phyloP scores from a whole-genome alignment of 306 rosid genomes.

The Vigna angularis region DNA sequence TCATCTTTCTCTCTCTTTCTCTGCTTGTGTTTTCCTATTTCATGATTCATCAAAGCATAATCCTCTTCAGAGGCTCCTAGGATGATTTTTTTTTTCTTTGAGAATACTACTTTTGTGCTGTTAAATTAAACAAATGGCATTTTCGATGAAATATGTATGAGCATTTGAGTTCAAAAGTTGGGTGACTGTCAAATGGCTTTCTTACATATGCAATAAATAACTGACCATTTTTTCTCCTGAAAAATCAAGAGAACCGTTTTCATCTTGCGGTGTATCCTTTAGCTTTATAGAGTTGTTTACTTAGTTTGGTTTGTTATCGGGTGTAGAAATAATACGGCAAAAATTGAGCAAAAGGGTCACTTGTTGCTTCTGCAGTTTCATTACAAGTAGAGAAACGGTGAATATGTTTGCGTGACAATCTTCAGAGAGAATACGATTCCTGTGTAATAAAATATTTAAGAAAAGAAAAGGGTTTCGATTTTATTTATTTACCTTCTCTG shows the following conservation, averaged over 20 bases:
- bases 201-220: slow-evolving; percentile 1
- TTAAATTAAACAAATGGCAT: slow-evolving; percentile 27
- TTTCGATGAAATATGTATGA: slow-evolving; percentile 13
- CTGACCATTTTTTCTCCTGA: not conserved
- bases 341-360: slow-evolving; percentile 24
- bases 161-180: not conserved
- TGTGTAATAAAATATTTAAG: not conserved
- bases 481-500: slow-evolving; percentile 26
- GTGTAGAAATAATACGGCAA: not conserved
- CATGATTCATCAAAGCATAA: slow-evolving; percentile 18
- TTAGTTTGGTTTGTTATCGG: slow-evolving; percentile 13
- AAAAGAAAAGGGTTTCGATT: slow-evolving; percentile 20
- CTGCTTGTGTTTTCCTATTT: slow-evolving; percentile 7
- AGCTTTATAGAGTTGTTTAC: slow-evolving; percentile 21
- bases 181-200: slow-evolving; percentile 20
- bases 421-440: slow-evolving; percentile 40
- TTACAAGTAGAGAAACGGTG: slow-evolving; percentile 37
- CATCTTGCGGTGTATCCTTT: not conserved
- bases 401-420: slow-evolving; percentile 37
- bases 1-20: not conserved
- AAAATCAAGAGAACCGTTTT: slow-evolving; percentile 6
- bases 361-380: slow-evolving; percentile 36
- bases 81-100: slow-evolving; percentile 18
- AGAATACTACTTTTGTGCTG: slow-evolving; percentile 32
- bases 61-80: slow-evolving; percentile 21